phyloP scores from a whole-genome alignment of 495 filamentous ascomycete species.

The Usnea hakonensis region DNA sequence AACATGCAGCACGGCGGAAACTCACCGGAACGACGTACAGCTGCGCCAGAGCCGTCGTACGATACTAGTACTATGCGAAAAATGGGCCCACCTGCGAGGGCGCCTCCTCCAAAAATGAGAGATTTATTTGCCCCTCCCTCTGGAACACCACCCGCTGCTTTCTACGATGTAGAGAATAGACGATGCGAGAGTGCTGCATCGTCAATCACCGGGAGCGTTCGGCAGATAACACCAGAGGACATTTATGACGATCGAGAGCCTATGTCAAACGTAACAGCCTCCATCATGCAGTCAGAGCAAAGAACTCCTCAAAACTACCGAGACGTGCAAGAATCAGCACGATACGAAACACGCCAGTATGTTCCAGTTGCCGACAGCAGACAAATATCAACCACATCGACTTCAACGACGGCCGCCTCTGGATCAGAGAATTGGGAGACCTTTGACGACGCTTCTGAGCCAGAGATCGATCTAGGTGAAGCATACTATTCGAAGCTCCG shows the following conservation, averaged over 20 bases:
- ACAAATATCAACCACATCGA: conserved; percentile 66
- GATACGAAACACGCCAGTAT: conserved; percentile 30
- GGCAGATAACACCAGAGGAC: conserved; percentile 75
- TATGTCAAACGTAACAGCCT: conserved; percentile 43
- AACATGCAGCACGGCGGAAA: conserved; percentile 76
- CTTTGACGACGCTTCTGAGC: conserved; percentile 70
- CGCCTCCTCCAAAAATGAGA: conserved; percentile 84
- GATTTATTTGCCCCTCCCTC: conserved; percentile 62
- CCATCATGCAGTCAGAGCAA: conserved; percentile 27
- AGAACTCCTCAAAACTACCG: conserved; percentile 21
- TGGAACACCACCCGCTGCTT: conserved; percentile 45
- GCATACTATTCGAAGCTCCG: conserved; percentile 70
- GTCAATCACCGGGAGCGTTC: conserved; percentile 50
- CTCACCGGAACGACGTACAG: conserved; percentile 65
- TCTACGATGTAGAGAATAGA: conserved; percentile 53
- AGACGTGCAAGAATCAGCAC: conserved; percentile 25
- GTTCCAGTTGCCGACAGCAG: conserved; percentile 45
- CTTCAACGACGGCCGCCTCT: conserved; percentile 54
- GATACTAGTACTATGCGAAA: conserved; percentile 50
- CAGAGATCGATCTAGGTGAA: conserved; percentile 64
- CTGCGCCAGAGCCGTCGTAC: conserved; percentile 36
- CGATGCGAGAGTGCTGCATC: conserved; percentile 60
- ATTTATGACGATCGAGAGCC: conserved; percentile 66
- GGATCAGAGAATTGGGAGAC: conserved; percentile 96
- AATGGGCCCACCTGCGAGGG: conserved; percentile 51